Conservation (phyloP, 2,329 filamentous ascomycete species). For the Aspergillus tubingensis region DNA sequence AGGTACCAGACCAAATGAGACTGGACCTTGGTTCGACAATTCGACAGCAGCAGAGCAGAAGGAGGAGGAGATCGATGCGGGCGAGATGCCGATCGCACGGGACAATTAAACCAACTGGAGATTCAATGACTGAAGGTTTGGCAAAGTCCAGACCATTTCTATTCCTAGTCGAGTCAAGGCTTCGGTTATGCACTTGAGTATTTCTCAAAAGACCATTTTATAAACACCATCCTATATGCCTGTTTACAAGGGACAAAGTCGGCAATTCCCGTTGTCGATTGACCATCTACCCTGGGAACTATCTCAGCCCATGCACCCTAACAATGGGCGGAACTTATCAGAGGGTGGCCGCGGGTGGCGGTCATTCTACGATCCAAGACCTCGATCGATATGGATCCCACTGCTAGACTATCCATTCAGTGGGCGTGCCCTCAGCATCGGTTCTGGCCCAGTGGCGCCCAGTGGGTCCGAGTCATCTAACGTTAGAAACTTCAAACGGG, state of each 20-base stretch:
- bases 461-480: neutral
- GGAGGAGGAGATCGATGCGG: conserved; percentile 8
- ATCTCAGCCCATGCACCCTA: neutral
- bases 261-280: no score
- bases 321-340: neutral
- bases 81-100: conserved; percentile 14
- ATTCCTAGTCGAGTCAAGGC: neutral
- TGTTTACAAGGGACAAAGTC: no score
- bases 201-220: no score
- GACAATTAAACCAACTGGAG: conserved; percentile 7
- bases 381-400: neutral
- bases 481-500: conserved; percentile 3
- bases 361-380: neutral
- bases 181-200: neutral
- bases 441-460: neutral
- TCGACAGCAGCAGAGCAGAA: neutral
- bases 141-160: neutral
- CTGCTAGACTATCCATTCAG: neutral
- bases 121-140: neutral
- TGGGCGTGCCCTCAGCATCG: neutral
- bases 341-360: neutral
- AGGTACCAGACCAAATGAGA: neutral
- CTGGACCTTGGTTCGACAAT: neutral
- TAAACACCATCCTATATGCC: no score
- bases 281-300: neutral